Evolutionary conservation across 768 basidiomycete genomes (phyloP).

Genomic region (Grammothele lineata): DNA sequence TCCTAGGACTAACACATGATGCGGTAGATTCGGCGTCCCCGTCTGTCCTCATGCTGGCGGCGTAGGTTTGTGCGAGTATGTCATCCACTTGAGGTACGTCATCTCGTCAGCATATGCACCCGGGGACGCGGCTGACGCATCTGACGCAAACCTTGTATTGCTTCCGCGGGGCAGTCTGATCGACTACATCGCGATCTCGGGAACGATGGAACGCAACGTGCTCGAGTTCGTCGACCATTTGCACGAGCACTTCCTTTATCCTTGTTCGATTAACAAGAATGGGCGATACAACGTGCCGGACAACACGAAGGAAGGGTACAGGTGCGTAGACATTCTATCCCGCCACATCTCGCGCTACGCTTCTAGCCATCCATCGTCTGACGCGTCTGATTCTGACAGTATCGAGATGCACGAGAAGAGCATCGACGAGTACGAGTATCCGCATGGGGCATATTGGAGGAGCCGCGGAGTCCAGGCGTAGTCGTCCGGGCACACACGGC

Average conservation of each 20-base stretch:
- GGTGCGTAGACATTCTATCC: constrained; percentile 35
- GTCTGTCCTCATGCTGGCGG: constrained; percentile 96
- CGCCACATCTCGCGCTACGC: not conserved
- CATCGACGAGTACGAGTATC: constrained; percentile 83
- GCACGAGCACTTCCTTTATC: constrained; percentile 89
- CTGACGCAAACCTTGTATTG: not conserved
- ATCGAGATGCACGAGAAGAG: constrained; percentile 86
- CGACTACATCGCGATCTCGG: constrained; percentile 90
- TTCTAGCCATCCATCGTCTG: no score
- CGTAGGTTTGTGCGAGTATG: constrained; percentile 90
- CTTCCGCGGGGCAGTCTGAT: constrained; percentile 53
- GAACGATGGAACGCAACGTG: constrained; percentile 91
- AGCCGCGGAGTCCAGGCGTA: constrained; percentile 13
- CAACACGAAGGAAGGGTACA: constrained; percentile 76
- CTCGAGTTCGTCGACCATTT: constrained; percentile 89
- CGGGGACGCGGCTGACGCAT: not conserved
- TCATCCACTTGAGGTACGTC: constrained; percentile 72
- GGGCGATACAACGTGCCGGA: constrained; percentile 87
- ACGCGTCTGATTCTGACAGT: no score
- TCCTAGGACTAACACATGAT: not conserved
- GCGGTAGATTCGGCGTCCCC: constrained; percentile 66
- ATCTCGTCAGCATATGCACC: not conserved
- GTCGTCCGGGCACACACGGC: no score
- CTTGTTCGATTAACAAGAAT: constrained; percentile 79
- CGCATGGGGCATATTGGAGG: constrained; percentile 80